These are phyloP conservation scores for Marasmius tenuissimus DNA, from an alignment of 1,284 basidiomycete genomes.

Conservation along the genomic window DNA sequence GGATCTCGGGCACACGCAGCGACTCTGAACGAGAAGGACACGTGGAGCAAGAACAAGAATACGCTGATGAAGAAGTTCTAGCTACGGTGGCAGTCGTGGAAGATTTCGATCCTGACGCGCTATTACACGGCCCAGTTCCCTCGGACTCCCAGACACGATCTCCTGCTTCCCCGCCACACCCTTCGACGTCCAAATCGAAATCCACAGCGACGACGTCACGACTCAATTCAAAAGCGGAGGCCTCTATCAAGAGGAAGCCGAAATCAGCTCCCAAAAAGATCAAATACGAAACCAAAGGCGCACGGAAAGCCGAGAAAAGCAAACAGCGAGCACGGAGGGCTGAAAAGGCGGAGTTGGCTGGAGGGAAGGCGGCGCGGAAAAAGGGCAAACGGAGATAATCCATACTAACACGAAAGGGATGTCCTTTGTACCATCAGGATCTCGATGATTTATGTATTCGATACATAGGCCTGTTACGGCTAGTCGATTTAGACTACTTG, in stretches of 20 bases:
- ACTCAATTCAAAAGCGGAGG: constrained; percentile 1
- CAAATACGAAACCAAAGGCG: constrained; percentile 65
- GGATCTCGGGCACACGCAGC: constrained; percentile 26
- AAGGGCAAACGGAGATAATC: constrained; percentile 20
- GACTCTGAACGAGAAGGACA: constrained; percentile 28
- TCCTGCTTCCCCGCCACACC: background rate
- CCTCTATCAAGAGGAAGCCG: background rate
- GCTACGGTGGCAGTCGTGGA: constrained; percentile 82
- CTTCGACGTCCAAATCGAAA: background rate
- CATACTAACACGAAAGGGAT: background rate
- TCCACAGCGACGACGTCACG: constrained; percentile 4
- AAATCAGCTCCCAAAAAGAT: constrained; percentile 42
- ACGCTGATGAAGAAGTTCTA: constrained; percentile 73
- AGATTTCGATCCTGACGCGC: constrained; percentile 68
- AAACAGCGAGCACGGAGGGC: constrained; percentile 61
- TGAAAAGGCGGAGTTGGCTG: constrained; percentile 69
- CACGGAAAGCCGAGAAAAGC: constrained; percentile 48
- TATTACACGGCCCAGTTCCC: constrained; percentile 47
- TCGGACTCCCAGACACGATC: background rate
- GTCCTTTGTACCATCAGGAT: background rate
- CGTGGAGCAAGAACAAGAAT: constrained; percentile 55
- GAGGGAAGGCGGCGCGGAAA: constrained; percentile 53
- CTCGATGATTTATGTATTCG: too few species aligned
- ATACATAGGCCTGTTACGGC: too few species aligned
- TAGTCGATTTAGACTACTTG: too few species aligned